phyloP scores from a whole-genome alignment of 108 stramenopile species.

The Pinguiococcus pyrenoidosus region DNA sequence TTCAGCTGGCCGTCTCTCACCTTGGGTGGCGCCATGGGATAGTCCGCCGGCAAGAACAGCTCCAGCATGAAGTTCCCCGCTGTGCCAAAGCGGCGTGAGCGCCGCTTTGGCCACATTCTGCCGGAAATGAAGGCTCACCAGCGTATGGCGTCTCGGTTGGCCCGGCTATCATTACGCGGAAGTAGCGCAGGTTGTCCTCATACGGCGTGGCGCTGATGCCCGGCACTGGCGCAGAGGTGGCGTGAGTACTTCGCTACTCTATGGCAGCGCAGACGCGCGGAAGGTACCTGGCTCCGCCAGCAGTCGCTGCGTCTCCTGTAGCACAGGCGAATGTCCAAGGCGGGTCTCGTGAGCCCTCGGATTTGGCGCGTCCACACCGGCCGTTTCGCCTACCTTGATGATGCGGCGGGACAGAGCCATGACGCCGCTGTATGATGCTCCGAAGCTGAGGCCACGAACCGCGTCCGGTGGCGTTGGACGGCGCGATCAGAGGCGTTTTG shows the following conservation, averaged over 20 bases:
- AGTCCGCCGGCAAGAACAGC: constrained; percentile 91
- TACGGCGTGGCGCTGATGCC: constrained; percentile 95
- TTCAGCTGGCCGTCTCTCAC: constrained; percentile 27
- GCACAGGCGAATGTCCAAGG: not conserved
- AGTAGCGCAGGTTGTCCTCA: constrained; percentile 92
- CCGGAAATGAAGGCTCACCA: constrained; percentile 27
- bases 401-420: constrained; percentile 26
- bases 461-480: no score
- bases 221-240: constrained; percentile 29
- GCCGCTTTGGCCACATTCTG: not conserved
- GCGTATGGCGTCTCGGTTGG: constrained; percentile 87
- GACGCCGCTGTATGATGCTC: no score
- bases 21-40: constrained; percentile 98
- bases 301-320: constrained; percentile 83
- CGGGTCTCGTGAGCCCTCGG: not conserved
- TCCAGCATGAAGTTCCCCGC: constrained; percentile 60
- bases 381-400: constrained; percentile 9
- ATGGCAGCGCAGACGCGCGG: no score
- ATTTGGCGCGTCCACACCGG: not conserved
- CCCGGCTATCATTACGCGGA: constrained; percentile 89
- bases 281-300: constrained; percentile 67
- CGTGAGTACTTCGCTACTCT: not conserved
- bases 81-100: no score
- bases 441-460: no score
- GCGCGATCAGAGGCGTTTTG: no score